Conservation (phyloP, 768 basidiomycete species). For the Lepiota venenata region DNA sequence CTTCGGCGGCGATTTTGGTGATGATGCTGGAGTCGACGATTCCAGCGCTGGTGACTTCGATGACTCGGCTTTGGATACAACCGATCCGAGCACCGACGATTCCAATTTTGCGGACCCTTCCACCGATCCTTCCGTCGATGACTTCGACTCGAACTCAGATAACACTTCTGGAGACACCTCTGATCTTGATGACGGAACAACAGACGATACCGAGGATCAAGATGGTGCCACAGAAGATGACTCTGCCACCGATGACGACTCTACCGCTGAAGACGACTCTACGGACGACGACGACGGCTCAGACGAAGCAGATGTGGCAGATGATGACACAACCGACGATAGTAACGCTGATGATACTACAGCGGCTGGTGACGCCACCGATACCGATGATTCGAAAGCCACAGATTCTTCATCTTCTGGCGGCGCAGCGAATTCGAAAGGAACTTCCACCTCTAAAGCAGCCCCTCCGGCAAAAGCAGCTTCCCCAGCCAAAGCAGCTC, state of each 20-base stretch:
- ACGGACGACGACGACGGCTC: neutral
- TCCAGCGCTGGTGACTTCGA: neutral
- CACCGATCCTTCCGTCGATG: neutral
- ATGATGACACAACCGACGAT: neutral
- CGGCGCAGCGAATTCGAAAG: neutral
- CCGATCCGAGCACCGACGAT: neutral
- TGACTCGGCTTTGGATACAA: neutral
- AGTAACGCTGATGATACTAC: neutral
- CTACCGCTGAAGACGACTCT: neutral
- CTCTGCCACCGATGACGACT: neutral
- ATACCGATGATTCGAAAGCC: neutral
- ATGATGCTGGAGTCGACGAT: neutral
- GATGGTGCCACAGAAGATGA: neutral
- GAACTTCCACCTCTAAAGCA: neutral
- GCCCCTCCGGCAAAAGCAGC: neutral
- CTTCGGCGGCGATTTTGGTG: too few relatives aligned
- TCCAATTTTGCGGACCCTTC: neutral
- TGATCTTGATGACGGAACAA: too few relatives aligned
- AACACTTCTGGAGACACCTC: too few relatives aligned
- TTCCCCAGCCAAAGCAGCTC: neutral
- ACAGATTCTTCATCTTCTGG: neutral
- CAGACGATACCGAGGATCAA: too few relatives aligned
- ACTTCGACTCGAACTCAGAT: too few relatives aligned
- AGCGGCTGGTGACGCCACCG: neutral
- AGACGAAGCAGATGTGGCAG: neutral